Evolutionary conservation across 169 alveolate species (phyloP), one percentile per base, ranked within the genome.

Genomic region (Eimeria tenella): DNA sequence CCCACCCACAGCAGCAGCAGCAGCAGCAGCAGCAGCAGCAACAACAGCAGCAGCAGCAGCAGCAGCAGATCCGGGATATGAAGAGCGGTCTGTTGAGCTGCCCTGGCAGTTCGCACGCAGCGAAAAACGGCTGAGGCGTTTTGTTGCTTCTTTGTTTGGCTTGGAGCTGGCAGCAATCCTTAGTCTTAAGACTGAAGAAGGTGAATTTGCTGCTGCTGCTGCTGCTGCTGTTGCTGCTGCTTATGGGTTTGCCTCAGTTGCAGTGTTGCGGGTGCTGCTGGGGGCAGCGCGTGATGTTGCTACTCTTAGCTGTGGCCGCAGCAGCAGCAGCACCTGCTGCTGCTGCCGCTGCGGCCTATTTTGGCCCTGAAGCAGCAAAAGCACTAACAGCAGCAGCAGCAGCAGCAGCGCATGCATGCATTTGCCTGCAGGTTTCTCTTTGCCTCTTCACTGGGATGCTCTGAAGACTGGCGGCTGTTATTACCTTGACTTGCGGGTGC

Each of bases 361-460:
- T 56, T n/a, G n/a, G n/a, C n/a, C n/a, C n/a, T n/a, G 65, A 7
- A 56, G 13, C 65, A 9, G 65, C 13, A 13, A 56, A 56, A 7
- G 65, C 65, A 7, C 13, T 56, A 56, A 9, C 58, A 23, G 58
- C 52, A 74, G 19, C 52, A 21, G 13, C 60, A 74, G 84, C 21
- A 74, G 84, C 52, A 74, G 84, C 84, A 74, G 84, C 84, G 23
- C 50, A 42, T 10, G 50, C 19, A 74, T 25, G 50, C 19, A 1
- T 11, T 68, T 68, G n/a, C 11, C 1, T 68, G n/a, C 77, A 68
- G 77, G 77, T 3, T 68, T 68, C 17, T 68, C 77, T 13, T 1
- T 68, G 77, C 77, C 77, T 11, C 5, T 56, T 13, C 65, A 56
- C 65, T 56, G 65, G 65, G 65, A 56, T 56, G 7, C 65, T 56